Conservation (phyloP, 345 rosid species). For the Eucalyptus caleyi region DNA sequence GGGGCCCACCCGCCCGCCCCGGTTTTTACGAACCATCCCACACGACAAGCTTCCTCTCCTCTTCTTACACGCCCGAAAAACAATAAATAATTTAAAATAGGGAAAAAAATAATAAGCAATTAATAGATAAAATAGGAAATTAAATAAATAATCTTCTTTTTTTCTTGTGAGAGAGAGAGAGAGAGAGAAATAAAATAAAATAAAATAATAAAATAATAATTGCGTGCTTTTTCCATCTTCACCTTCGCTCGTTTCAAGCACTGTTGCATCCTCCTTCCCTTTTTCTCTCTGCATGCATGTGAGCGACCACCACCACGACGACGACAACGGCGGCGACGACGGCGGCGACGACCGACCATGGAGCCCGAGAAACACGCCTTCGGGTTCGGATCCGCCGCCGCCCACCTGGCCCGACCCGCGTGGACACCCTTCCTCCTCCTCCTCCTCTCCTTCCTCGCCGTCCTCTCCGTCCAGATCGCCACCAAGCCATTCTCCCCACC, state of each 20-base stretch:
- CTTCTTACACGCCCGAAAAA: not conserved
- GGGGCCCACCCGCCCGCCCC: not conserved
- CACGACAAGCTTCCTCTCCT: not conserved
- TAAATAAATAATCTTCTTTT: not conserved
- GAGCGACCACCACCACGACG: not conserved
- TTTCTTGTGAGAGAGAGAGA: no score
- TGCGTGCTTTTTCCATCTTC: not conserved
- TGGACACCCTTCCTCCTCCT: conserved; percentile 35
- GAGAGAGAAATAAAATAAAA: not conserved
- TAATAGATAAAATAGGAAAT: not conserved
- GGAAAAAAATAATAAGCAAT: not conserved
- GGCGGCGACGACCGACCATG: conserved; percentile 9
- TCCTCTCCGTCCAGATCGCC: conserved; percentile 55
- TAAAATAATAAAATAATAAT: not conserved
- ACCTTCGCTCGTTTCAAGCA: not conserved
- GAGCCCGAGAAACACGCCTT: conserved; percentile 24
- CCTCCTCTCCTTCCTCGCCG: conserved; percentile 27
- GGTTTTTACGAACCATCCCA: not conserved
- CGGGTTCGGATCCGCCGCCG: not conserved
- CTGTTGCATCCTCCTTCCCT: not conserved
- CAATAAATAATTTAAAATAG: not conserved
- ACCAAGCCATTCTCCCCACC: conserved; percentile 19
- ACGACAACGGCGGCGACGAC: not conserved
- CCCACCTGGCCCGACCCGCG: conserved; percentile 13
- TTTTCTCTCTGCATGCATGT: not conserved